A percentile compares a stretch with the other conserved stretches of the same genome.
These are phyloP conservation scores for Glycine soja DNA, from an alignment of 306 rosid species.

Conservation along the genomic window DNA sequence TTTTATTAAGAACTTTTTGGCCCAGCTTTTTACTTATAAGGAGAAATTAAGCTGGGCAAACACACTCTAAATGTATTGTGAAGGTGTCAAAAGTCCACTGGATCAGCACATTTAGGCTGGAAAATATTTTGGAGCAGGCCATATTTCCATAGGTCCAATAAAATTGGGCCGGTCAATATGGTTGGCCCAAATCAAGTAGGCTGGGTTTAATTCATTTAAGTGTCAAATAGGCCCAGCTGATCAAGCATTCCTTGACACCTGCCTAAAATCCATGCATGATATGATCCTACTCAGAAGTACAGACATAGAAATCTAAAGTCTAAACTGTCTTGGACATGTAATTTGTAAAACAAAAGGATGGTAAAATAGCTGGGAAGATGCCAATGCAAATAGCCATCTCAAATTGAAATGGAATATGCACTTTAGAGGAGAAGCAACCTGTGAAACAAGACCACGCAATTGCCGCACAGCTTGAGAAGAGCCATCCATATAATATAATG, in stretches of 20 bases:
- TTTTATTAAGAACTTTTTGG: too few relatives aligned
- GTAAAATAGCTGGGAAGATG: conserved; percentile 35
- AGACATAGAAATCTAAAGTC: conserved; percentile 17
- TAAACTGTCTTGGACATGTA: background rate
- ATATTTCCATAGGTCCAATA: background rate
- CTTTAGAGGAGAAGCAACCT: conserved; percentile 64
- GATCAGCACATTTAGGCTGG: background rate
- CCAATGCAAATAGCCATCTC: conserved; percentile 33
- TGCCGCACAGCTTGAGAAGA: conserved; percentile 99
- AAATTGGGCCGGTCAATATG: background rate
- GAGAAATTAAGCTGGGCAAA: too few relatives aligned
- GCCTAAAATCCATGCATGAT: conserved; percentile 33
- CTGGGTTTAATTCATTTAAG: background rate
- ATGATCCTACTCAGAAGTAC: background rate
- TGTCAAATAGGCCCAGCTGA: conserved; percentile 27
- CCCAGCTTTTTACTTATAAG: too few relatives aligned
- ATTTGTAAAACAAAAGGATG: background rate
- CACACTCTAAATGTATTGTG: background rate
- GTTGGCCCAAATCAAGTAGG: conserved; percentile 10
- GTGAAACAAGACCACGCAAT: conserved; percentile 94
- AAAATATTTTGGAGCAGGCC: conserved; percentile 4
- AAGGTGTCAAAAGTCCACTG: background rate
- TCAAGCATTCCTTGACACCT: conserved; percentile 2
- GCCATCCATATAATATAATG: conserved; percentile 94
- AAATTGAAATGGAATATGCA: conserved; percentile 40